Conservation (phyloP, 2,329 filamentous ascomycete species). For the Ilyonectria destructans region DNA sequence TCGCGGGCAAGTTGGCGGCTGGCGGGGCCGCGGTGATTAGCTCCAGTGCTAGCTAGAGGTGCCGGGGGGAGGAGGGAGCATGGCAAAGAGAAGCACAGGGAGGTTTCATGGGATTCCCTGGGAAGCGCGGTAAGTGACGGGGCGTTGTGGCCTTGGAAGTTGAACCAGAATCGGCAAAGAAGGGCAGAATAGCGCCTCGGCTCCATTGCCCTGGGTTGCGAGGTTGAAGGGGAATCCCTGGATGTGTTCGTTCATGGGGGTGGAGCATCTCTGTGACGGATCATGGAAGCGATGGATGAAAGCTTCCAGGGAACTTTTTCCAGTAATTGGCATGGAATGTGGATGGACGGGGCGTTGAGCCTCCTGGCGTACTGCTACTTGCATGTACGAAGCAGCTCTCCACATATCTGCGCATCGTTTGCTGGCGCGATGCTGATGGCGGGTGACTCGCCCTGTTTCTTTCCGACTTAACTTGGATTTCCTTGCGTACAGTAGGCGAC, state of each 20-base stretch:
- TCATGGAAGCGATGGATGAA: not conserved
- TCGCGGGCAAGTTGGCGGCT: constrained; percentile 22
- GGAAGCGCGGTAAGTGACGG: constrained; percentile 7
- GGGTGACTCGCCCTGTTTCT: not conserved
- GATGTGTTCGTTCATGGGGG: constrained; percentile 15
- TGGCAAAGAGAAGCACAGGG: not conserved
- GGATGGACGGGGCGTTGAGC: not conserved
- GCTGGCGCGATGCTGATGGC: not conserved
- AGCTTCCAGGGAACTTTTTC: not conserved
- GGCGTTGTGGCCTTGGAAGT: constrained; percentile 23
- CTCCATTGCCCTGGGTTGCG: constrained; percentile 12
- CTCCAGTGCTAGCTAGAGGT: constrained; percentile 3
- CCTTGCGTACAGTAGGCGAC: not conserved
- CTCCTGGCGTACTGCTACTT: not conserved
- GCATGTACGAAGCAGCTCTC: not conserved
- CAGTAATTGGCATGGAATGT: not conserved
- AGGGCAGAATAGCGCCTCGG: not conserved
- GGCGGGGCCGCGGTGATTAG: constrained; percentile 27
- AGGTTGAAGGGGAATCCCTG: constrained; percentile 25
- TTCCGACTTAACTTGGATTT: not conserved
- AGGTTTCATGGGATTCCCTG: constrained; percentile 18
- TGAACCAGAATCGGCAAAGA: constrained; percentile 12
- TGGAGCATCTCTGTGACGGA: constrained; percentile 9
- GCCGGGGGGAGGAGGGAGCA: constrained; percentile 1
- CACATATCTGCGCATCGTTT: not conserved